Evolutionary conservation across 345 rosid species (phyloP), one percentile per base, ranked within the genome.

Genomic region (Corchorus capsularis): DNA sequence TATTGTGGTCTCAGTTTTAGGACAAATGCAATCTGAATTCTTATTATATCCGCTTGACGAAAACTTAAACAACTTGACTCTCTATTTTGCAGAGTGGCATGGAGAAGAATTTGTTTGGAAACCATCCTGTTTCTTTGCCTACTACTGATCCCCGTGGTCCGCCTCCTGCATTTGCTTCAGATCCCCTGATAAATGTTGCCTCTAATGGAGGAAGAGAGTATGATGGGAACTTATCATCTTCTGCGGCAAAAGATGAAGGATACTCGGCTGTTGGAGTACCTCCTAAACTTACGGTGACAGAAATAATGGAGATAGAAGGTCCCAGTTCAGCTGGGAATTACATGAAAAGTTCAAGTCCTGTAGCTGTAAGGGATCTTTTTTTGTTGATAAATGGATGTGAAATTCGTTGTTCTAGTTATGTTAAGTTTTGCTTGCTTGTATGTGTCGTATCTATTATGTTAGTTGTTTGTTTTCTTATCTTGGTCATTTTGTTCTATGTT

Each of bases 301-400:
- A 96, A 82, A 96, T 96, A 66, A 88, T 86, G 83, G 99, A 96
- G 86, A 89, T 96, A 64, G 98, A 94, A 54, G 87, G 86, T 74
- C 93, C 97, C 75, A 79, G 87, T 69, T 88, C 99, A 20, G 88
- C 88, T 45, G 95, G 87, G 66, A 88, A 78, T 84, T 91, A 87
- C 82, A 73, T 84, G 80, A 92, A 94, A 82, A 83, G 75, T 79
- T 83, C 94, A 19, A 91, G 92, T 85, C 93, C 98, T 81, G 79
- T 71, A 84, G 91, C 78, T 73, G 99, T 96, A 91, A 89, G 97
- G 78, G 54, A 71, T 81, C 27, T 69, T 61, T 52, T 66, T 49
- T 49, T 1, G 17, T 79, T 79, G 72, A 34, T 59, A 63, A 17
- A 34, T 68, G 68, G 64, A 34, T 45, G 19, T 65, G 71, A 55